Conservation (phyloP, 2,329 filamentous ascomycete genomes). For the Ceratocystis cacaofunesta region DNA sequence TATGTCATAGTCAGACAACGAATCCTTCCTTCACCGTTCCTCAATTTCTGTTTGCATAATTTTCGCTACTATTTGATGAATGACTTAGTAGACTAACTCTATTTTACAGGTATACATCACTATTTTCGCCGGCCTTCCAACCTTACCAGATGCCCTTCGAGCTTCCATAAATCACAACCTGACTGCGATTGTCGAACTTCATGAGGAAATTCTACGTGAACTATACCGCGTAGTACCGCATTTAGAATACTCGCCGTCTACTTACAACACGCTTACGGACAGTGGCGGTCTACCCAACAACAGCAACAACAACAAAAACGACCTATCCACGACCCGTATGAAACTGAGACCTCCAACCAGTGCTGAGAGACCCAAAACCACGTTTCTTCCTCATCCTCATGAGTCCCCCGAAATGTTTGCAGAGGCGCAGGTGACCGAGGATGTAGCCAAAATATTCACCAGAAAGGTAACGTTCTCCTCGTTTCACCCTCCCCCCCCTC, state of each 20-base stretch:
- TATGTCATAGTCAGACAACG: slow-evolving; percentile 28
- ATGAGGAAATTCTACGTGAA: slow-evolving; percentile 65
- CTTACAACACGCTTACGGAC: neutral
- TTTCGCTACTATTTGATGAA: neutral
- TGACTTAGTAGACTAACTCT: neutral
- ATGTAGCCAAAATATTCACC: slow-evolving; percentile 46
- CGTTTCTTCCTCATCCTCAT: slow-evolving; percentile 28
- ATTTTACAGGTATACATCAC: slow-evolving; percentile 53
- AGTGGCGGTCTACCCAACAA: neutral
- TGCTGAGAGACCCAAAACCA: neutral
- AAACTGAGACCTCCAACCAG: slow-evolving; percentile 15
- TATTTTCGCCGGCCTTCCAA: slow-evolving; percentile 56
- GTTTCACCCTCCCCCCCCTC: neutral
- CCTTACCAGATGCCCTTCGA: slow-evolving; percentile 47
- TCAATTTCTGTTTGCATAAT: neutral
- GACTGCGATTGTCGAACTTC: slow-evolving; percentile 64
- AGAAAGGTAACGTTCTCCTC: slow-evolving; percentile 33
- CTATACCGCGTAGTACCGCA: slow-evolving; percentile 57
- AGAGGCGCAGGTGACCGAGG: slow-evolving; percentile 43
- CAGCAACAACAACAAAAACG: neutral
- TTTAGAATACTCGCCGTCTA: slow-evolving; percentile 36
- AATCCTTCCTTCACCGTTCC: neutral
- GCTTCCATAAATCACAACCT: slow-evolving; percentile 66
- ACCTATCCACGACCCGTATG: slow-evolving; percentile 25
- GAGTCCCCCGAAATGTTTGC: slow-evolving; percentile 37